phyloP scores from a whole-genome alignment of 2,329 filamentous ascomycete genomes.

The Chrysoporthe cubensis region DNA sequence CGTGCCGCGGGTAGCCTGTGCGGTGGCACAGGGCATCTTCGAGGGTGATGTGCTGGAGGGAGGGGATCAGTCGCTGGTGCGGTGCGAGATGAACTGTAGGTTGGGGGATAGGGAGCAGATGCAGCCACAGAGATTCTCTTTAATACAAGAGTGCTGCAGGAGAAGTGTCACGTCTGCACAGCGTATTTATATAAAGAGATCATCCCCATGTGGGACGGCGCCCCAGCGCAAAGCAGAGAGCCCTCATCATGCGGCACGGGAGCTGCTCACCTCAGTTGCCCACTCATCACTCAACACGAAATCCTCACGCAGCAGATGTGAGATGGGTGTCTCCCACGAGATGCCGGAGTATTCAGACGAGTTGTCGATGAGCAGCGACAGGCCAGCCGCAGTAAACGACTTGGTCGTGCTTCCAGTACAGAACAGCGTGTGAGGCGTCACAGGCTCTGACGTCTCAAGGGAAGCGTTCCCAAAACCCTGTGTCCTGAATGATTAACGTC shows the following conservation, averaged over 20 bases:
- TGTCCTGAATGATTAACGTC: constrained; percentile 24
- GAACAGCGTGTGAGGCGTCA: constrained; percentile 55
- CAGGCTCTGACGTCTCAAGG: constrained; percentile 36
- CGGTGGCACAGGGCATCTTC: constrained; percentile 59
- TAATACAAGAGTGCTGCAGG: background rate
- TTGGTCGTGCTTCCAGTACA: constrained; percentile 61
- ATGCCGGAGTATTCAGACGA: constrained; percentile 41
- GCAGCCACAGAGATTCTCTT: background rate
- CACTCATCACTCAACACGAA: constrained; percentile 53
- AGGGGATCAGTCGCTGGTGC: background rate
- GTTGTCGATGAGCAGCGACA: constrained; percentile 54
- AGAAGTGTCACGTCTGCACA: background rate
- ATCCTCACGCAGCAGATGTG: constrained; percentile 52
- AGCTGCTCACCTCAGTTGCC: constrained; percentile 39
- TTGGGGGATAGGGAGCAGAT: background rate
- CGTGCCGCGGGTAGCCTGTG: constrained; percentile 52
- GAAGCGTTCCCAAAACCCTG: constrained; percentile 45
- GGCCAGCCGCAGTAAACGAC: constrained; percentile 53
- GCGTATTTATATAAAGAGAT: background rate
- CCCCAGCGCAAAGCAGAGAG: background rate
- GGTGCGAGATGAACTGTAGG: background rate
- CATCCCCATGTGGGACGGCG: background rate
- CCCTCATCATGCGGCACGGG: background rate
- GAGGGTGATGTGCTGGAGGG: constrained; percentile 48
- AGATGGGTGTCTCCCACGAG: constrained; percentile 53